Conservation (phyloP, 192 early-diverging fungal genomes). For the Entomortierella chlamydospora region DNA sequence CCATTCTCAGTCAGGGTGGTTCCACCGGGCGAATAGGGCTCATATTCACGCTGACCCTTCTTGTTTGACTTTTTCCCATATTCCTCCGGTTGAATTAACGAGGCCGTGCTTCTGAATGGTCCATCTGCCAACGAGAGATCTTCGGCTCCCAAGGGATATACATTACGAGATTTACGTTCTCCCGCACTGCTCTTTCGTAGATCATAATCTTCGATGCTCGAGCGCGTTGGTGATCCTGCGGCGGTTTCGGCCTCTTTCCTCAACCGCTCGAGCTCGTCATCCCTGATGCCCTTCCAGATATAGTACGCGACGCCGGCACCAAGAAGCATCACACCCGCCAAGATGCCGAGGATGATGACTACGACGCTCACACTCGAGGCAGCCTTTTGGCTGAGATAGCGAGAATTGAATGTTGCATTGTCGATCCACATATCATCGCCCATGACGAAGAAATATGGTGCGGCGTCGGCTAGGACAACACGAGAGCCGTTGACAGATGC, state of each 20-base stretch:
- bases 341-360: conserved; percentile 23
- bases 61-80: not conserved
- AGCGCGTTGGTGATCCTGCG: conserved; percentile 11
- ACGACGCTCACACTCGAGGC: not conserved
- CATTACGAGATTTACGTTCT: conserved; percentile 13
- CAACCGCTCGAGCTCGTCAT: conserved; percentile 10
- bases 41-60: not conserved
- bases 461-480: not conserved
- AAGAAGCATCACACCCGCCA: conserved; percentile 17
- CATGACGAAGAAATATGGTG: conserved; percentile 27
- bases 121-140: conserved; percentile 30
- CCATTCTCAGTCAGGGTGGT: conserved; percentile 41
- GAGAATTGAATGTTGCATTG: not conserved
- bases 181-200: not conserved
- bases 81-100: conserved; percentile 32
- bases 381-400: not conserved
- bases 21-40: conserved; percentile 33
- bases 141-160: conserved; percentile 15
- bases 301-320: conserved; percentile 26
- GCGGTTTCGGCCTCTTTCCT: conserved; percentile 4
- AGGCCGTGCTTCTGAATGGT: conserved; percentile 45
- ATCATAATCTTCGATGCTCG: conserved; percentile 1
- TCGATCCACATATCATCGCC: conserved; percentile 14
- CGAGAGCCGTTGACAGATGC: not conserved
- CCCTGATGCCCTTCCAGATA: conserved; percentile 26